These are phyloP conservation scores for Lathyrus tuberosus DNA, from an alignment of 306 rosid species.

Conservation along the genomic window DNA sequence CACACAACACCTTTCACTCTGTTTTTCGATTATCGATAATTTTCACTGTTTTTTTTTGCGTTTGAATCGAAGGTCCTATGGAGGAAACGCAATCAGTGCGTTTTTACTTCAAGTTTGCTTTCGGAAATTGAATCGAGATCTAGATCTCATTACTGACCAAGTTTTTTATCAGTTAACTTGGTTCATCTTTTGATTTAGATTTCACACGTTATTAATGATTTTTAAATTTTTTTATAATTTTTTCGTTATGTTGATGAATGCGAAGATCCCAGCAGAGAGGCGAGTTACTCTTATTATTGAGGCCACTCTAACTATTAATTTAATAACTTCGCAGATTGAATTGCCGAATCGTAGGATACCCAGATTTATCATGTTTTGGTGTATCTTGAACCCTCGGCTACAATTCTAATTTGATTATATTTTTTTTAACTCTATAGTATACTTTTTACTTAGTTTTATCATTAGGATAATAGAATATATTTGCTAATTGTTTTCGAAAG, in stretches of 20 bases:
- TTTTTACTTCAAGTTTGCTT: constrained; percentile 87
- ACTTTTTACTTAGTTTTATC: too few species aligned
- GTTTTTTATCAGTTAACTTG: constrained; percentile 22
- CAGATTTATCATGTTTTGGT: constrained; percentile 37
- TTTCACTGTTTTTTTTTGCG: too few species aligned
- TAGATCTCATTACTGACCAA: constrained; percentile 50
- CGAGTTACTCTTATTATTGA: constrained; percentile 52
- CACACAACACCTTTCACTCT: neutral
- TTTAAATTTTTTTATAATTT: neutral
- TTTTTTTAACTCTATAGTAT: too few species aligned
- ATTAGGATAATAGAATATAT: too few species aligned
- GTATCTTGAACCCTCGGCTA: constrained; percentile 53
- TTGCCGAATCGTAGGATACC: constrained; percentile 79
- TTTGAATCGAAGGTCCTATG: constrained; percentile 80
- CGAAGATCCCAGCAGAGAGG: constrained; percentile 97
- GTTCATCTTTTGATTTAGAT: constrained; percentile 39
- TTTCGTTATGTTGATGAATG: neutral
- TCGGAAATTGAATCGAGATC: constrained; percentile 63
- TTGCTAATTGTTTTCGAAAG: too few species aligned
- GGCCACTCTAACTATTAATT: constrained; percentile 69
- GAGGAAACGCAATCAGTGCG: constrained; percentile 81
- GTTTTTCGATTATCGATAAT: neutral
- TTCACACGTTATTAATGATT: constrained; percentile 42
- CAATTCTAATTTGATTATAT: too few species aligned
- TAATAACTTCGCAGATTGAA: constrained; percentile 59